These are phyloP conservation scores for Collybiopsis confluens DNA, from an alignment of 768 basidiomycete genomes.

Conservation along the genomic window DNA sequence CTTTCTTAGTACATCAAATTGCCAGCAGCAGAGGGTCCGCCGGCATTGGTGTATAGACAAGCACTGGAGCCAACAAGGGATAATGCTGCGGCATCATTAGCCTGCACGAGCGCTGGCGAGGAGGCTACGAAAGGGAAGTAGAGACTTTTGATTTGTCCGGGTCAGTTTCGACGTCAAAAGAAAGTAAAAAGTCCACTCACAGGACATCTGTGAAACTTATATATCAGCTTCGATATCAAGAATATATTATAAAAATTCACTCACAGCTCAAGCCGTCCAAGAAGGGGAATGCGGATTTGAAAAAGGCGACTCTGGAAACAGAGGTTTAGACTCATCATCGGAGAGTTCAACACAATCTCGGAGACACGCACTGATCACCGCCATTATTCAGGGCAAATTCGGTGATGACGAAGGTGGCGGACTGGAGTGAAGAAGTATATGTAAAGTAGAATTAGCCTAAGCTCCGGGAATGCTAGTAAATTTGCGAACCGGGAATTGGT, in stretches of 20 bases:
- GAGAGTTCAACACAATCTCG: too few relatives aligned
- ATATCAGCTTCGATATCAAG: too few relatives aligned
- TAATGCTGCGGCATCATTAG: slow-evolving; percentile 14
- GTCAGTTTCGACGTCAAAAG: too few relatives aligned
- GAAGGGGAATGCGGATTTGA: slow-evolving; percentile 20
- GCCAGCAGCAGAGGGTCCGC: slow-evolving; percentile 17
- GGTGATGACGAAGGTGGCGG: not conserved
- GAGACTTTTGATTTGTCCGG: too few relatives aligned
- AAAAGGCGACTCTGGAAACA: slow-evolving; percentile 11
- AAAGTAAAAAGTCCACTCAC: too few relatives aligned
- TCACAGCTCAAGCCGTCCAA: slow-evolving; percentile 26
- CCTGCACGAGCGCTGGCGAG: slow-evolving; percentile 21
- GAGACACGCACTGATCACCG: not conserved
- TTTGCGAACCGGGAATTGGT: not conserved
- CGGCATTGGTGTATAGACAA: slow-evolving; percentile 25
- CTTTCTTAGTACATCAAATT: slow-evolving; percentile 13
- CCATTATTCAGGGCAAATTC: slow-evolving; percentile 6
- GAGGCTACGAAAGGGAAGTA: slow-evolving; percentile 35
- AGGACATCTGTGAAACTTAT: too few relatives aligned
- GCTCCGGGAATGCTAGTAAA: not conserved
- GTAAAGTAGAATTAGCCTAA: too few relatives aligned
- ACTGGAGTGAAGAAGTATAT: too few relatives aligned
- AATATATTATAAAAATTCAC: too few relatives aligned
- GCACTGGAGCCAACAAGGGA: slow-evolving; percentile 23
- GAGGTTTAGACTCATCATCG: too few relatives aligned